Evolutionary conservation across 2,329 filamentous ascomycete genomes (phyloP), one percentile per base, ranked within the genome.

Genomic region (Trichoderma gracile): DNA sequence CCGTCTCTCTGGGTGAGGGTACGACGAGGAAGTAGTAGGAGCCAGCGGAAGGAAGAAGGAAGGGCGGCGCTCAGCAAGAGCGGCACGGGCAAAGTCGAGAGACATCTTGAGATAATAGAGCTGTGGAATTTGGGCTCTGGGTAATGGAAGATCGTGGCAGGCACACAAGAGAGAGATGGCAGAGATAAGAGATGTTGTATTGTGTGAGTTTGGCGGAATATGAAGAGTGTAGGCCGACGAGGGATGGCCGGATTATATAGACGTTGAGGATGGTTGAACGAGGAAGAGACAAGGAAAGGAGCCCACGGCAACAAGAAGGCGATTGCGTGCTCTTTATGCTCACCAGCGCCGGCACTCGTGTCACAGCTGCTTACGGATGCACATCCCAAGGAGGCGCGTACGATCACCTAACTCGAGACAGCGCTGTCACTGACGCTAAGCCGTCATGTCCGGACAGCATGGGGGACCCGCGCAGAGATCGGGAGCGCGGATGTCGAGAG

Each of bases 1-100:
- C 27, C 71, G 67, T 52, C 59, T 73, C 67, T 73, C 72, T 40
- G 77, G 77, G 72, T 78, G 78, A 53, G 84, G 84, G 76, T 85
- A 86, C 23, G 82, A 85, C 64, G 78, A 74, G n/a, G 85, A 87
- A 40, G 81, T 85, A 70, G 80, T 79, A 46, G 86, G 86, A 19
- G 83, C 84, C 58, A 88, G 80, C 25, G 81, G 79, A 67, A 88
- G 81, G 78, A 88, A 88, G 56, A 65, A 66, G 21, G 65, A 59
- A 50, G 64, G 64, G 21, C 65, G 61, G 23, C 47, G 54, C 47
- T 64, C 58, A 40, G 65, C 60, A 17, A 65, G 64, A 42, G 64
- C 64, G n/a, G 64, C 58, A 49, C 64, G 64, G 55, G 64, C 65
- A 64, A 64, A 66, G 53, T 66, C 65, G 40, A 56, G 54, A 30